phyloP scores from a whole-genome alignment of 2,329 filamentous ascomycete species.

The Ophiocordyceps australis region DNA sequence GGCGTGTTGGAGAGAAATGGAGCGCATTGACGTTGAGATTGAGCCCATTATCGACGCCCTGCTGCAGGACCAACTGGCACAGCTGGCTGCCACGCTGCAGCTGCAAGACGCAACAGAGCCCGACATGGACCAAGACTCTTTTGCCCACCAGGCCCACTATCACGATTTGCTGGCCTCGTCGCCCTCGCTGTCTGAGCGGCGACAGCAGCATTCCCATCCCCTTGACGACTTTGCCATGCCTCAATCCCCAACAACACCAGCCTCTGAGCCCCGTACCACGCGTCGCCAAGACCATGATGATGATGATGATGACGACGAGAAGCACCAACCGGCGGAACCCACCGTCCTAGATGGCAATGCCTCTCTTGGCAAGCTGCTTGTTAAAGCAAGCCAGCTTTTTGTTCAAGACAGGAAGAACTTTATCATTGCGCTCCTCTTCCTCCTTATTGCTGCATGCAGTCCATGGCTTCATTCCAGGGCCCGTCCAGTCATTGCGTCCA shows the following conservation, averaged over 20 bases:
- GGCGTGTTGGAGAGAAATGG: conserved; percentile 95
- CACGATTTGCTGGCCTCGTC: too few species aligned
- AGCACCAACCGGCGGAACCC: too few species aligned
- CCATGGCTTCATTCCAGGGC: too few species aligned
- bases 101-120: conserved; percentile 11
- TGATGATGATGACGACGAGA: conserved; percentile 1
- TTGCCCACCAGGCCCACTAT: too few species aligned
- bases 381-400: conserved; percentile 33
- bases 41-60: conserved; percentile 49
- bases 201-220: too few species aligned
- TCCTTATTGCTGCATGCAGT: too few species aligned
- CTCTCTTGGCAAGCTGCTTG: conserved; percentile 32
- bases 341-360: conserved; percentile 26
- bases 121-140: conserved; percentile 1
- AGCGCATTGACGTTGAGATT: conserved; percentile 90
- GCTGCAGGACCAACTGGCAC: conserved; percentile 40
- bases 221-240: too few species aligned
- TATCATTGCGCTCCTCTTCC: conserved; percentile 32
- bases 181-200: too few species aligned
- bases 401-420: conserved; percentile 41
- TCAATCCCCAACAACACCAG: too few species aligned
- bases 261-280: too few species aligned
- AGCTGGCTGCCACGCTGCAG: conserved; percentile 23
- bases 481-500: too few species aligned
- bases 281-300: conserved; percentile 2